Percentiles rank a stretch among this genome's conserved stretches.
These are phyloP conservation scores for Pluteus cervinus DNA, from an alignment of 768 basidiomycete genomes.

Conservation along the genomic window DNA sequence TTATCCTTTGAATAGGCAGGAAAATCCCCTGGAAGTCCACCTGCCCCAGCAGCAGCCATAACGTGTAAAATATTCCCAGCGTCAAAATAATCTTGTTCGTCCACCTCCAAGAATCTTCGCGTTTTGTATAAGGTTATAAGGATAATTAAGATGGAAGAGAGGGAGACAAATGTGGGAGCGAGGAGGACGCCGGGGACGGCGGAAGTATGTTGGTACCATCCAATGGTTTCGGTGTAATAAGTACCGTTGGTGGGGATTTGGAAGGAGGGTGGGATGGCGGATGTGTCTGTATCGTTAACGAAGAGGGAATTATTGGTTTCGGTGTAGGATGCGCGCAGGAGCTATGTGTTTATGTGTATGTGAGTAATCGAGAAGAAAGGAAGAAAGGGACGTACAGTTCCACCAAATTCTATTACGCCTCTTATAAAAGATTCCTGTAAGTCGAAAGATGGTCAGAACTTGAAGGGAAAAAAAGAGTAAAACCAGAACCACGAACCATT, in stretches of 20 bases:
- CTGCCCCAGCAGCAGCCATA: conserved; percentile 13
- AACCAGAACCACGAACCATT: too few species aligned
- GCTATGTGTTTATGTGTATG: conserved; percentile 5
- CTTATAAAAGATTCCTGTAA: too few species aligned
- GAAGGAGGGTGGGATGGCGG: conserved; percentile 12
- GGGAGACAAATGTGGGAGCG: conserved; percentile 14
- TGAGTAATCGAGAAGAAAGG: not conserved
- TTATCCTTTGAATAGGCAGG: too few species aligned
- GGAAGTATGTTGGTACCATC: conserved; percentile 14
- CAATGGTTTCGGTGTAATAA: conserved; percentile 13
- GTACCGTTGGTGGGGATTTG: conserved; percentile 12
- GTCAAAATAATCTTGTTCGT: conserved; percentile 12
- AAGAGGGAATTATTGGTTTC: conserved; percentile 11
- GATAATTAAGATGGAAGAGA: conserved; percentile 13
- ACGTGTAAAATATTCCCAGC: conserved; percentile 14
- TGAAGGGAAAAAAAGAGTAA: too few species aligned
- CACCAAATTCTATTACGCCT: conserved; percentile 16
- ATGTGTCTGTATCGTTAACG: conserved; percentile 8
- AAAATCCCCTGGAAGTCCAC: too few species aligned
- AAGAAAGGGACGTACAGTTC: conserved; percentile 10
- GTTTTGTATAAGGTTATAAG: conserved; percentile 6
- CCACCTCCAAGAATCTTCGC: not conserved
- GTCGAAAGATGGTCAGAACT: too few species aligned
- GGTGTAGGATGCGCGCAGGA: conserved; percentile 16
- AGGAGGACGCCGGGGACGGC: conserved; percentile 13